Conservation (phyloP, 2,329 filamentous ascomycete genomes). For the Neonectria magnoliae region DNA sequence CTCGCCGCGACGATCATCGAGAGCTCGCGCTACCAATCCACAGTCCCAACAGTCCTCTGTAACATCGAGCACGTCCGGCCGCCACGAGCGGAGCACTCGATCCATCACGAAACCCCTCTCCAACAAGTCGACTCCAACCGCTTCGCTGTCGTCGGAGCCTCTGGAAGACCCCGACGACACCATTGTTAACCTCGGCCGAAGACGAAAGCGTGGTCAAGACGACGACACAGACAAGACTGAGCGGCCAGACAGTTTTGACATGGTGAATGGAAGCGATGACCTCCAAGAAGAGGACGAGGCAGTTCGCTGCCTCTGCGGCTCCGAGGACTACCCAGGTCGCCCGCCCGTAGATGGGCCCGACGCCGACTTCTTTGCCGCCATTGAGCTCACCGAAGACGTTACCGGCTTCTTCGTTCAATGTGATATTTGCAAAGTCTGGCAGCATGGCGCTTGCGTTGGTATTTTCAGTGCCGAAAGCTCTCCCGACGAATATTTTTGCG, state of each 20-base stretch:
- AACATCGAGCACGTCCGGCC: slow-evolving; percentile 81
- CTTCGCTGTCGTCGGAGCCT: slow-evolving; percentile 76
- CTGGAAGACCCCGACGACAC: slow-evolving; percentile 75
- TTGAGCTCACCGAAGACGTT: slow-evolving; percentile 81
- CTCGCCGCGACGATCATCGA: slow-evolving; percentile 87
- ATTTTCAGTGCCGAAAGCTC: slow-evolving; percentile 94
- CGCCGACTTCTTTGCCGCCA: slow-evolving; percentile 65
- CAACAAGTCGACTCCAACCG: slow-evolving; percentile 79
- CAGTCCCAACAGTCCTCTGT: slow-evolving; percentile 81
- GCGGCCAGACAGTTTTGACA: slow-evolving; percentile 57
- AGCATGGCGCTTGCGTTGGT: slow-evolving; percentile 96
- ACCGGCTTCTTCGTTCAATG: slow-evolving; percentile 98
- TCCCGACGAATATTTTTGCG: slow-evolving; percentile 98
- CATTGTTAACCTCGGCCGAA: slow-evolving; percentile 78
- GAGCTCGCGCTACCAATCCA: slow-evolving; percentile 83
- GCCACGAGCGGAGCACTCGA: slow-evolving; percentile 78
- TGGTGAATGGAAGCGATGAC: slow-evolving; percentile 73
- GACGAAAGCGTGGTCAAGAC: slow-evolving; percentile 79
- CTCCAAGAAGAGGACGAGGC: slow-evolving; percentile 85
- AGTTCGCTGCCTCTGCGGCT: slow-evolving; percentile 93
- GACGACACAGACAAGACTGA: slow-evolving; percentile 64
- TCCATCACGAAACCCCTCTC: slow-evolving; percentile 78
- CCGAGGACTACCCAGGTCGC: slow-evolving; percentile 92
- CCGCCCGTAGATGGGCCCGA: slow-evolving; percentile 70
- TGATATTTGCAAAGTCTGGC: slow-evolving; percentile 98